Evolutionary conservation across 2,329 filamentous ascomycete genomes (phyloP), one percentile per base, ranked within the genome.

Genomic region (Emydomyces testavorans): DNA sequence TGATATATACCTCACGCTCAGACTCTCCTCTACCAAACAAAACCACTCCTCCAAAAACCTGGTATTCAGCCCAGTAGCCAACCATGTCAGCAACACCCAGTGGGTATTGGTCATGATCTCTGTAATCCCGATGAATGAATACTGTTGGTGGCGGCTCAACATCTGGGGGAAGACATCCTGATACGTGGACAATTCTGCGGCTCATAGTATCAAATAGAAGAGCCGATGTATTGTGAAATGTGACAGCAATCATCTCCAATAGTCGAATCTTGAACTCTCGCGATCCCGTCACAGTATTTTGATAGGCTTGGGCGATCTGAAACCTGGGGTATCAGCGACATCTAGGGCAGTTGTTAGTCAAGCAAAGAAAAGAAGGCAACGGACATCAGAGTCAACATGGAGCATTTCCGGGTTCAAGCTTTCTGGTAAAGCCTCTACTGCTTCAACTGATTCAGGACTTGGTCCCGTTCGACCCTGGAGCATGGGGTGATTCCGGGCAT

Each of bases 51-150:
- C 58, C 57, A 16, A 59, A 54, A 7, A 60, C 45, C 1, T 53
- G 51, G 29, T 48, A 46, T 42, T 59, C 58, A 28, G 56, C 55
- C 58, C 56, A 61, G 50, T 60, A 60, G 7, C 54, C 57, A 39
- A 58, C 55, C 38, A 51, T 42, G 41, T 58, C 57, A 11, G 53
- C 56, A 31, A 60, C 37, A n/a, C 56, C 57, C n/a, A 52, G 38
- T 5, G 58, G 56, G 34, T 58, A 56, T 43, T 53, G 54, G 11
- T 57, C 13, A n/a, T 39, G 24, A 6, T 24, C 20, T 6, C 3
- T 23, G 16, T 39, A 39, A n/a, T 39, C 36, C 36, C 18, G 11
- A 26, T 39, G 36, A 20, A 23, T 4, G 11, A 35, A 13, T 6
- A 4, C 6, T 6, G 32, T 35, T 35, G 32, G 32, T 13, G n/a